Conservation (phyloP, 2,329 filamentous ascomycete genomes). For the Pseudocercospora ulei region DNA sequence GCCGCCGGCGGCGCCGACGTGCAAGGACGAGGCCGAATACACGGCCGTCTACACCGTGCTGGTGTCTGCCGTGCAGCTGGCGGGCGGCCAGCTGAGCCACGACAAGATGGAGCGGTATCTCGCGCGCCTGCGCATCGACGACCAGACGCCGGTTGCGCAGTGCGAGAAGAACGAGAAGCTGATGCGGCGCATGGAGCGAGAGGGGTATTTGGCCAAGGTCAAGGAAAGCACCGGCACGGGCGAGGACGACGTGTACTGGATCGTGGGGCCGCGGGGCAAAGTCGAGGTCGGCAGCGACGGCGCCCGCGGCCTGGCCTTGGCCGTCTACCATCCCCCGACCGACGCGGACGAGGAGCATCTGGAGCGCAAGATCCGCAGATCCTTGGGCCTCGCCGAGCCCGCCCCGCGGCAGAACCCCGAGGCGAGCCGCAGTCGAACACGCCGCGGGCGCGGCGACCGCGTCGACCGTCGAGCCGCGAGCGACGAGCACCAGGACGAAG, state of each 20-base stretch:
- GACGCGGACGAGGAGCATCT: constrained; percentile 29
- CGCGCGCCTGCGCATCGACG: constrained; percentile 61
- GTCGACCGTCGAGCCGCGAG: too few relatives aligned
- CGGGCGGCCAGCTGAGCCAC: constrained; percentile 62
- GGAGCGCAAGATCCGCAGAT: constrained; percentile 31
- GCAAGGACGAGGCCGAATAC: constrained; percentile 66
- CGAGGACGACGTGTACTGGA: constrained; percentile 69
- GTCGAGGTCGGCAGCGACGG: constrained; percentile 72
- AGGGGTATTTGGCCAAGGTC: constrained; percentile 71
- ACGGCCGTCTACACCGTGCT: constrained; percentile 70
- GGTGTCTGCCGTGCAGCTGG: constrained; percentile 64
- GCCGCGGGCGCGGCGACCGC: background rate
- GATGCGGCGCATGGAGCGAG: constrained; percentile 63
- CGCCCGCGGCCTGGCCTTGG: constrained; percentile 58
- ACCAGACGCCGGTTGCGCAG: constrained; percentile 51
- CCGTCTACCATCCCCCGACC: constrained; percentile 41
- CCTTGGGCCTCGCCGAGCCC: constrained; percentile 27
- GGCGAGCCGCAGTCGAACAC: constrained; percentile 6
- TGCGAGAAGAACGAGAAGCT: constrained; percentile 63
- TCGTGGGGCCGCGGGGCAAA: constrained; percentile 74
- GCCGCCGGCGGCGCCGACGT: constrained; percentile 57
- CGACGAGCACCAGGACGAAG: too few relatives aligned
- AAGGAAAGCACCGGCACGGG: constrained; percentile 56
- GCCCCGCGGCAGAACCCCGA: constrained; percentile 5
- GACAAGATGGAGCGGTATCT: constrained; percentile 69